A percentile compares a stretch with the other conserved stretches of the same genome.
Evolutionary conservation across 2,329 filamentous ascomycete species (phyloP).

Genomic region (Zymoseptoria tritici): DNA sequence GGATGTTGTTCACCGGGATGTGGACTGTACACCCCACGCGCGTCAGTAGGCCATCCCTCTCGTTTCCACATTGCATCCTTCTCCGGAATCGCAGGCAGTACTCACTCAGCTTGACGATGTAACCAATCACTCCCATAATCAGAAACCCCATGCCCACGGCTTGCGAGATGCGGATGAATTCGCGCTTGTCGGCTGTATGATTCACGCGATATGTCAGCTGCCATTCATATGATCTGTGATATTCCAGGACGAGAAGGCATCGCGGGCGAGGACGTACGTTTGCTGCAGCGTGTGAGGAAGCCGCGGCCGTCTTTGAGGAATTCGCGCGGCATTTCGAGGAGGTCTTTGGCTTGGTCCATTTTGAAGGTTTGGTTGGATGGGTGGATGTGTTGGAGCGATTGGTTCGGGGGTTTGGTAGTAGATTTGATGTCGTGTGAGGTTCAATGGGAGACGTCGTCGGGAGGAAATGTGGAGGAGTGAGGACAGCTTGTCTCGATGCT

Average conservation of each 20-base stretch:
- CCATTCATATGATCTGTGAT: background rate
- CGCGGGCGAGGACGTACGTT: slow-evolving; percentile 29
- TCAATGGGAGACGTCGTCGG: background rate
- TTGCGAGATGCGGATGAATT: slow-evolving; percentile 54
- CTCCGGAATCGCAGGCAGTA: background rate
- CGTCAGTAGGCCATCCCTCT: no score
- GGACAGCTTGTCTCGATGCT: background rate
- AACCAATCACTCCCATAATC: slow-evolving; percentile 63
- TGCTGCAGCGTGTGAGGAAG: slow-evolving; percentile 45
- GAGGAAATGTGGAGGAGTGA: background rate
- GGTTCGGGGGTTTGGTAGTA: no score
- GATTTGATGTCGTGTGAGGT: background rate
- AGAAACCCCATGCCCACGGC: slow-evolving; percentile 63
- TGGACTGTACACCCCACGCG: slow-evolving; percentile 42
- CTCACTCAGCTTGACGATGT: slow-evolving; percentile 61
- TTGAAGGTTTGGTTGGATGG: slow-evolving; percentile 2
- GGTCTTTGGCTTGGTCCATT: slow-evolving; percentile 58
- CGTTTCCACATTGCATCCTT: no score
- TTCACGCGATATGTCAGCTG: slow-evolving; percentile 2
- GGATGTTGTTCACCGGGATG: slow-evolving; percentile 63
- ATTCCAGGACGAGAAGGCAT: no score
- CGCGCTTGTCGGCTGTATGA: slow-evolving; percentile 47
- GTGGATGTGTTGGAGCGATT: no score
- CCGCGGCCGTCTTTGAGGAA: slow-evolving; percentile 49
- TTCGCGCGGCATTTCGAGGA: slow-evolving; percentile 61